Evolutionary conservation across 2,329 filamentous ascomycete genomes (phyloP).

Genomic region (Fusarium coicis): DNA sequence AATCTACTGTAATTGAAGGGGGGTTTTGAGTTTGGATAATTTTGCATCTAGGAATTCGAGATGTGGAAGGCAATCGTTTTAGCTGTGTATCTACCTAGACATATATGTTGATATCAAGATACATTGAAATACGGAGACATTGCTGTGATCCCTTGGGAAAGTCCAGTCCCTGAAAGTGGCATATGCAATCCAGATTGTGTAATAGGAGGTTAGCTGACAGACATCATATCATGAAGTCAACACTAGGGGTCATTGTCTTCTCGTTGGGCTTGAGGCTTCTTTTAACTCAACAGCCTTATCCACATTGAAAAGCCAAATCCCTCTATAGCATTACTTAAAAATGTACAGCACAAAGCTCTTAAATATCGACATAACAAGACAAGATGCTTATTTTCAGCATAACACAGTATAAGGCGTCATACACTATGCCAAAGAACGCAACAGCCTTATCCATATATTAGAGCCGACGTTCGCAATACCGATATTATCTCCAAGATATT

Average conservation of each 20-base stretch:
- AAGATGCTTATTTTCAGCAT: neutral
- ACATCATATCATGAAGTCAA: neutral
- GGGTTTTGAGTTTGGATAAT: neutral
- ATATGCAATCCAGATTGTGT: neutral
- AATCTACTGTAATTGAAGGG: neutral
- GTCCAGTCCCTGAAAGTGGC: neutral
- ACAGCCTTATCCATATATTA: neutral
- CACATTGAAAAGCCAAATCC: neutral
- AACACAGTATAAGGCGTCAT: neutral
- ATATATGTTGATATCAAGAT: neutral
- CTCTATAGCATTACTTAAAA: neutral
- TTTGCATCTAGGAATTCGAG: neutral
- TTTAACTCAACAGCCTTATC: neutral
- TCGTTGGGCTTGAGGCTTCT: neutral
- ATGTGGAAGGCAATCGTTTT: neutral
- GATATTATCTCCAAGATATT: neutral
- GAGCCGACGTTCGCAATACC: neutral
- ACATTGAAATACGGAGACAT: neutral
- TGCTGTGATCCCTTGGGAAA: neutral
- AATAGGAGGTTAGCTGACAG: neutral
- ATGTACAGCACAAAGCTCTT: neutral
- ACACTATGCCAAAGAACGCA: neutral
- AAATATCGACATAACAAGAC: neutral
- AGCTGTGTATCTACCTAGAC: neutral
- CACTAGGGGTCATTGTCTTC: neutral